Conservation (phyloP, 331 rosid genomes). For the Quercus tomentella region DNA sequence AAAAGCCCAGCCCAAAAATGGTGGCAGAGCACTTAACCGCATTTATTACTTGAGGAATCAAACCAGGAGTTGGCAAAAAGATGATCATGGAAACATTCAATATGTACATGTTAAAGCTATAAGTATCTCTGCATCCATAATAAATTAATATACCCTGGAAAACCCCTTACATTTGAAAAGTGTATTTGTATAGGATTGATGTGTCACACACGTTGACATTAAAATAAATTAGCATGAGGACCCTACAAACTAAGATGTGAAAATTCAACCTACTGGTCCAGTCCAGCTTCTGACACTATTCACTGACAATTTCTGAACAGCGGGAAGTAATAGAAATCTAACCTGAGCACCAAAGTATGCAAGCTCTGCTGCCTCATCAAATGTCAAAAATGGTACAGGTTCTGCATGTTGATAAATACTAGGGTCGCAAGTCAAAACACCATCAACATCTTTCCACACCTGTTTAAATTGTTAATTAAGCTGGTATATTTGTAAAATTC, state of each 20-base stretch:
- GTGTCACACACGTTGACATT: background rate
- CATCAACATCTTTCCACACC: conserved; percentile 99
- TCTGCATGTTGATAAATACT: conserved; percentile 55
- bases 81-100: background rate
- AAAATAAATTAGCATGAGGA: background rate
- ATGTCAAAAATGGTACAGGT: conserved; percentile 90
- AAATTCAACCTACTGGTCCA: background rate
- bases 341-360: conserved; percentile 99
- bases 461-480: conserved; percentile 36
- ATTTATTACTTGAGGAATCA: background rate
- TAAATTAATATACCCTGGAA: background rate
- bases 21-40: background rate
- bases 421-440: conserved; percentile 94
- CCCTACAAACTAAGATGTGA: background rate
- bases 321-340: background rate
- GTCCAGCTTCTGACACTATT: background rate
- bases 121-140: background rate
- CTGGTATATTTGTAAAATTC: background rate
- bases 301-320: background rate
- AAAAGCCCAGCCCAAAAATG: background rate
- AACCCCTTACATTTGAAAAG: background rate
- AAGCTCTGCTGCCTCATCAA: conserved; percentile 98
- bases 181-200: background rate
- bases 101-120: background rate
- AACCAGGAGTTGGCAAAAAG: background rate